A percentile compares a stretch with the other conserved stretches of the same genome.
Conservation (phyloP, 169 alveolate genomes). For the Eimeria tenella region DNA sequence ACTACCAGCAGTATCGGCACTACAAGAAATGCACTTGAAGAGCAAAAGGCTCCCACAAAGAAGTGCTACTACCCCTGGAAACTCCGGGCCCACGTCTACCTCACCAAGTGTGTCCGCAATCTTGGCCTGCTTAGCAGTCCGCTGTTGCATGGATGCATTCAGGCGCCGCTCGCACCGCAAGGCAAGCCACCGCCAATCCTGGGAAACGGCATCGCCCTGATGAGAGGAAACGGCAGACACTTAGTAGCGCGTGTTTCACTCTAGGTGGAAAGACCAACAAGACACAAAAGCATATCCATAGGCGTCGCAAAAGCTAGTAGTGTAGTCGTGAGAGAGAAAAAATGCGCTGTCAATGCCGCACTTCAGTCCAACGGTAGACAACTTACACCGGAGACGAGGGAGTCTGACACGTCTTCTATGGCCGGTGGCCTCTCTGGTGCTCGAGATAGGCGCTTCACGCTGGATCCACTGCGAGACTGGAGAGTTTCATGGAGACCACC, state of each 20-base stretch:
- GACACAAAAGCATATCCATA: not conserved
- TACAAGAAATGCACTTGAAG: not conserved
- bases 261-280: too few relatives aligned
- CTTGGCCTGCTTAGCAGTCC: conserved; percentile 77
- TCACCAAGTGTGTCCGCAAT: conserved; percentile 76
- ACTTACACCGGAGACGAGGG: conserved; percentile 57
- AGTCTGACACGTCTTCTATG: conserved; percentile 67
- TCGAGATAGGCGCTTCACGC: not conserved
- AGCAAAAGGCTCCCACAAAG: not conserved
- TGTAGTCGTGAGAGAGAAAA: too few relatives aligned
- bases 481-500: conserved; percentile 20
- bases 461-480: not conserved
- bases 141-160: conserved; percentile 79
- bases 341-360: too few relatives aligned
- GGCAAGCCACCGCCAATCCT: conserved; percentile 88
- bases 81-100: not conserved
- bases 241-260: not conserved
- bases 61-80: not conserved
- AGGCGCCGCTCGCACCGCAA: conserved; percentile 84
- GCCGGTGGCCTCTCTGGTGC: conserved; percentile 79
- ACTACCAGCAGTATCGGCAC: not conserved
- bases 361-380: too few relatives aligned
- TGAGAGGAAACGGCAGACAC: not conserved
- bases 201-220: conserved; percentile 83
- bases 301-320: too few relatives aligned